A percentile compares a stretch with the other conserved stretches of the same genome.
These are phyloP conservation scores for Boehmeria nivea DNA, from an alignment of 306 rosid genomes.

Conservation along the genomic window DNA sequence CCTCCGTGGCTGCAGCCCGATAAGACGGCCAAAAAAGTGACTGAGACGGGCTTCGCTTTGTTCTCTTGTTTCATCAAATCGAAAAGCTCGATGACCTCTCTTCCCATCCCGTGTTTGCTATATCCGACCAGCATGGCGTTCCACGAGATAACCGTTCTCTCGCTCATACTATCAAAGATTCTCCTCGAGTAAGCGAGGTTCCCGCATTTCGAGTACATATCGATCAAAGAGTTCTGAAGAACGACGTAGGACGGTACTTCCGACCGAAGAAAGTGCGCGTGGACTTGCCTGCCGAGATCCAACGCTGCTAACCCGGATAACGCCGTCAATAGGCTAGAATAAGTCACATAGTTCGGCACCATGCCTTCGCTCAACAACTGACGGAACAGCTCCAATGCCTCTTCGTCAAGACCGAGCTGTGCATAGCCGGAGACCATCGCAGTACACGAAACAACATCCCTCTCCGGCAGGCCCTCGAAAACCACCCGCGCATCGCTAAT, in stretches of 20 bases:
- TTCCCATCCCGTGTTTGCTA: slow-evolving; percentile 85
- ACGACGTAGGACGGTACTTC: slow-evolving; percentile 54
- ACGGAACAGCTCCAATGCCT: slow-evolving; percentile 66
- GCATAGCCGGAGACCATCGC: slow-evolving; percentile 89
- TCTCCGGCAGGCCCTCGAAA: slow-evolving; percentile 68
- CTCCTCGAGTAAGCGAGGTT: slow-evolving; percentile 60
- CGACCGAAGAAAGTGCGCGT: slow-evolving; percentile 57
- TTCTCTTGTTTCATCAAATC: slow-evolving; percentile 55
- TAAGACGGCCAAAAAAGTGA: slow-evolving; percentile 78
- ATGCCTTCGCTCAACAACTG: slow-evolving; percentile 67
- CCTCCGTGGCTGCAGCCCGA: slow-evolving; percentile 94
- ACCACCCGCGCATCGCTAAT: slow-evolving; percentile 59
- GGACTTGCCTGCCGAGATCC: slow-evolving; percentile 86
- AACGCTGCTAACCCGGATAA: slow-evolving; percentile 85
- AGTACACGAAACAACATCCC: slow-evolving; percentile 81
- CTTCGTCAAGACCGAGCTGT: slow-evolving; percentile 69
- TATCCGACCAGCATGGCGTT: slow-evolving; percentile 87
- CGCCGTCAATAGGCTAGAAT: slow-evolving; percentile 66
- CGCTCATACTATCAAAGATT: slow-evolving; percentile 57
- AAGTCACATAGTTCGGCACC: slow-evolving; percentile 75
- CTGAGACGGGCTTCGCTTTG: slow-evolving; percentile 56
- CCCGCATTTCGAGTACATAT: slow-evolving; percentile 95
- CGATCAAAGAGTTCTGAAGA: slow-evolving; percentile 80
- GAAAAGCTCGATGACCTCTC: slow-evolving; percentile 74
- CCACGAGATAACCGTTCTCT: slow-evolving; percentile 81